Conservation (phyloP, 2,329 filamentous ascomycete species). For the Pyricularia grisea region DNA sequence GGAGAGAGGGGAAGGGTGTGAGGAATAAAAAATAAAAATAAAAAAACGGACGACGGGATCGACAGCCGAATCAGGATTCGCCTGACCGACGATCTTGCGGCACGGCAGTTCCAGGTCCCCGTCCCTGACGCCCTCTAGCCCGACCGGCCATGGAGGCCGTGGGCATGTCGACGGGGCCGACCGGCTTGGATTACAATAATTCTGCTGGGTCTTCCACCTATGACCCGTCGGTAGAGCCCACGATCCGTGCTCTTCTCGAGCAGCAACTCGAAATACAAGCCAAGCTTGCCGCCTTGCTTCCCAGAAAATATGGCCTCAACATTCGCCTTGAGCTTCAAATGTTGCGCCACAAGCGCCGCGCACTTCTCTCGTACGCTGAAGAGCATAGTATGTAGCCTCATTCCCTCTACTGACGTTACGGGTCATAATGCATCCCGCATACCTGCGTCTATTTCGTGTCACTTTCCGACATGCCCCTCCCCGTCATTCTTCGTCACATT, state of each 20-base stretch:
- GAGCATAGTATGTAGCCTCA: constrained; percentile 35
- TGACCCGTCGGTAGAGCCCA: constrained; percentile 30
- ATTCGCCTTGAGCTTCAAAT: constrained; percentile 40
- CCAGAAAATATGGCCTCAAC: constrained; percentile 36
- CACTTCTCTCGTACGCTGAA: constrained; percentile 37
- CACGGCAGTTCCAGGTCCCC: background rate
- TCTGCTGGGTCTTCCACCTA: constrained; percentile 18
- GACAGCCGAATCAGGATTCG: background rate
- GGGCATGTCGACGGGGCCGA: background rate
- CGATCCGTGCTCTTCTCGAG: constrained; percentile 35
- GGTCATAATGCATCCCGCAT: background rate
- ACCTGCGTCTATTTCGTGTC: constrained; percentile 8
- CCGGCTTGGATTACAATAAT: constrained; percentile 7
- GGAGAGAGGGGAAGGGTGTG: background rate
- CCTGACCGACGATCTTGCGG: background rate
- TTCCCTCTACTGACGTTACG: background rate
- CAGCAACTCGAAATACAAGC: constrained; percentile 45
- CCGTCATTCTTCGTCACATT: background rate
- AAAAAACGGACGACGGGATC: background rate
- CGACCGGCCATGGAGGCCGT: constrained; percentile 2
- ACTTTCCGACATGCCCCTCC: background rate
- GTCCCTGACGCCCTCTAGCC: background rate
- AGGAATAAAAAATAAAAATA: background rate
- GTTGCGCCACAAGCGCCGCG: constrained; percentile 44
- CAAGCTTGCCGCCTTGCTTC: constrained; percentile 36